Evolutionary conservation across 2,329 filamentous ascomycete genomes (phyloP), one percentile per base, ranked within the genome.

Genomic region (Bipolaris sorokiniana): DNA sequence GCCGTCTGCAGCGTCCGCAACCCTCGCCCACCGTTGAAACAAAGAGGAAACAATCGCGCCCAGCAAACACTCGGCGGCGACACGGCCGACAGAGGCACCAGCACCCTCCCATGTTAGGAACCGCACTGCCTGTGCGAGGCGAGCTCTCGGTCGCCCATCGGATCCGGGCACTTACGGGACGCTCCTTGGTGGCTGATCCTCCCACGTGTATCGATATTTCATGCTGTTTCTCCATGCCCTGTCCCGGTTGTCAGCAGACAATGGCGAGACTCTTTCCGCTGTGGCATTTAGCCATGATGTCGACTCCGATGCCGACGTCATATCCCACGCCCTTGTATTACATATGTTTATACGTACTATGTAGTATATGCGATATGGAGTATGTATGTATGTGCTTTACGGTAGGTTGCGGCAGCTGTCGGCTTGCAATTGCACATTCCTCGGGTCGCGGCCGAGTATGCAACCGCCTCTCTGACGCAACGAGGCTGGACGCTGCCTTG

Each of bases 151-250:
- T 42, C 37, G 33, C 52, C 31, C 16, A 9, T 56, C 54, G 50
- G 51, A 48, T 37, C 53, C 60, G 57, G 60, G 51, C 62, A 48
- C 55, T 51, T 51, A 59, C 52, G 59, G 57, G 44, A 61, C 58
- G 55, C 51, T 53, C 60, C 60, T 31, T 59, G 61, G 58, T 62
- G 56, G 58, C 56, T 65, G 61, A 63, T 63, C 59, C 36, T 50
- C 60, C 61, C 63, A 63, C 63, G 63, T 63, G 63, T 48, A 51
- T 54, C 44, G 31, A 61, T 47, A 49, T 58, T 38, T 37, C 28
- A 48, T 48, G 38, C 37, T 37, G 28, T 31, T 50, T 47, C 13
- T 51, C 34, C 38, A 58, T 54, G 54, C 58, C 46, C 56, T 63
- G 38, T 61, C 61, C 62, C 61, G 58, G 53, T 42, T 47, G 46